Evolutionary conservation across 768 basidiomycete species (phyloP).

Genomic region (Pholiota conissans): DNA sequence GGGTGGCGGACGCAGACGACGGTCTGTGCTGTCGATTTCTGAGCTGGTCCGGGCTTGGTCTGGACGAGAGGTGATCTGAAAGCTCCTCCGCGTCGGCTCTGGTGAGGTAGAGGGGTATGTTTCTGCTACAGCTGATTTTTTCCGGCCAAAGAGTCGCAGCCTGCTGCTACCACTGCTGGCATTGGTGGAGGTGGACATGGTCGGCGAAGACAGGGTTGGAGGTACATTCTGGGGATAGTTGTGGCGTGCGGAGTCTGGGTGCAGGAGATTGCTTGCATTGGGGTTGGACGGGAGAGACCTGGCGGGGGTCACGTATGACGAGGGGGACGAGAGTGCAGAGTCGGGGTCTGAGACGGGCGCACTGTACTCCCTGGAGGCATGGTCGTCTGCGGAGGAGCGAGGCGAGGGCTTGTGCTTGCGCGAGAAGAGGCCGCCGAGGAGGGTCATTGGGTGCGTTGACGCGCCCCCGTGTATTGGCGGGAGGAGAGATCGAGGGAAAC

Average conservation of each 20-base stretch:
- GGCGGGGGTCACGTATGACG: slow-evolving; percentile 34
- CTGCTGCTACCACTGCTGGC: slow-evolving; percentile 25
- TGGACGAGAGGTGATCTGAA: slow-evolving; percentile 31
- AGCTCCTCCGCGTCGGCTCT: slow-evolving; percentile 8
- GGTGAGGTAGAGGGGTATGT: not conserved
- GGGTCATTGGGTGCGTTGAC: slow-evolving; percentile 27
- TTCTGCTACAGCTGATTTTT: slow-evolving; percentile 24
- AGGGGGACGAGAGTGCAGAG: slow-evolving; percentile 31
- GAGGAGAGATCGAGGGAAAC: not conserved
- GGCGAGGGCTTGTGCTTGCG: slow-evolving; percentile 33
- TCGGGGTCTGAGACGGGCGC: slow-evolving; percentile 21
- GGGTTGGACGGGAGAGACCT: slow-evolving; percentile 34
- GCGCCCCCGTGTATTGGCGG: not conserved
- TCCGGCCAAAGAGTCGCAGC: slow-evolving; percentile 40
- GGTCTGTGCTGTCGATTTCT: slow-evolving; percentile 42
- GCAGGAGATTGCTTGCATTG: slow-evolving; percentile 27
- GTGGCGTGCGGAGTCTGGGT: slow-evolving; percentile 21
- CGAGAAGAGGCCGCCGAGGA: slow-evolving; percentile 38
- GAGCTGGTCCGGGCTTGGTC: slow-evolving; percentile 33
- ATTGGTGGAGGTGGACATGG: slow-evolving; percentile 20
- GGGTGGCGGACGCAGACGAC: slow-evolving; percentile 55
- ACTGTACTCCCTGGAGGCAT: slow-evolving; percentile 16
- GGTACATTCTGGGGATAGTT: slow-evolving; percentile 21
- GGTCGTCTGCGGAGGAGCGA: slow-evolving; percentile 18
- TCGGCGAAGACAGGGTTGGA: slow-evolving; percentile 19